phyloP scores from a whole-genome alignment of 2,329 filamentous ascomycete genomes.

The Trichoderma lentiforme region DNA sequence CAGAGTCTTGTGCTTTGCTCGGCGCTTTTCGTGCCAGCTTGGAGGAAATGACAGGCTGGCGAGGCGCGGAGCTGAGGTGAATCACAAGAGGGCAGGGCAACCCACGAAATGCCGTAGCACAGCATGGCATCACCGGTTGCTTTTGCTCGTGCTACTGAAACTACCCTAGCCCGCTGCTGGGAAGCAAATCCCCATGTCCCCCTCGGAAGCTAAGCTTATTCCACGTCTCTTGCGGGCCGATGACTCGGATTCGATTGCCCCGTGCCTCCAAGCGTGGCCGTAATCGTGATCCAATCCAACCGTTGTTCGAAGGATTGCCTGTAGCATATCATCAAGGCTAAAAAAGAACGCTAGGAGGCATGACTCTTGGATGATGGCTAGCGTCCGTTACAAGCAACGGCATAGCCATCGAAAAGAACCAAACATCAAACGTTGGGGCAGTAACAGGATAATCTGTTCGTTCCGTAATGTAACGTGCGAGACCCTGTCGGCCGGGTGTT shows the following conservation, averaged over 20 bases:
- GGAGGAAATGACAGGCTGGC: background rate
- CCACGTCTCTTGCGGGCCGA: conserved; percentile 10
- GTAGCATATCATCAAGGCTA: background rate
- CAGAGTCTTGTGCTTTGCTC: background rate
- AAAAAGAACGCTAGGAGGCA: background rate
- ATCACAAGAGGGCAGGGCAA: background rate
- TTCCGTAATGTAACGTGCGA: background rate
- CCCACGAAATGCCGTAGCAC: background rate
- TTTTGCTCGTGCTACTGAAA: background rate
- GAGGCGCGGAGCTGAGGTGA: conserved; percentile 10
- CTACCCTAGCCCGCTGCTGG: background rate
- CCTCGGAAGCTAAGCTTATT: conserved; percentile 11
- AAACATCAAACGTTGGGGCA: background rate
- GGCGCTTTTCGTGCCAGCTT: background rate
- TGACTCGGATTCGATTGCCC: conserved; percentile 16
- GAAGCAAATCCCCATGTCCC: background rate
- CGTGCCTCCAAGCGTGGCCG: background rate
- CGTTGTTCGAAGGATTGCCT: background rate
- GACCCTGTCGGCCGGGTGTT: conserved; percentile 14
- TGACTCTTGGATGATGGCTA: background rate
- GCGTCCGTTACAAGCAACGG: background rate
- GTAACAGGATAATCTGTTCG: background rate
- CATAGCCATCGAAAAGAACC: background rate
- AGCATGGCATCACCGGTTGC: background rate
- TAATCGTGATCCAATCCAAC: background rate